Conservation (phyloP, 2,329 filamentous ascomycete genomes). For the Teratosphaeria zuluensis region DNA sequence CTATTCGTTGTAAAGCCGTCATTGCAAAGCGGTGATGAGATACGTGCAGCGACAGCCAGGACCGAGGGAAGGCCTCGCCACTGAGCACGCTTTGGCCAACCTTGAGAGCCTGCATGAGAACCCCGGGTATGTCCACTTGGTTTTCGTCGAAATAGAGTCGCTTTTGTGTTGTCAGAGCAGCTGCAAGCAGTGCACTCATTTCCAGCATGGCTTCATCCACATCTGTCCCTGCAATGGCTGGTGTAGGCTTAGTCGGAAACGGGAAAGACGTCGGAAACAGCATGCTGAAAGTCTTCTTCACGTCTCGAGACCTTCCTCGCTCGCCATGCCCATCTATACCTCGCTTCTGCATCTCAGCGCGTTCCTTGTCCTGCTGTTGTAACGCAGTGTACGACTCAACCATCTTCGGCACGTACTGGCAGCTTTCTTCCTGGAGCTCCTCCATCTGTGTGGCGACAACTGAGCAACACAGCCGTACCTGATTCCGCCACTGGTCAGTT, state of each 20-base stretch:
- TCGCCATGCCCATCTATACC: neutral
- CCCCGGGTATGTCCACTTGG: constrained; percentile 60
- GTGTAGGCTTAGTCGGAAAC: constrained; percentile 64
- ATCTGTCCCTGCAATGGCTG: constrained; percentile 29
- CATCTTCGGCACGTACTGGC: constrained; percentile 82
- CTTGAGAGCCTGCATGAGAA: constrained; percentile 69
- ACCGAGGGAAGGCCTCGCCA: constrained; percentile 78
- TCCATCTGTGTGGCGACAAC: constrained; percentile 78
- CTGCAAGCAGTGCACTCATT: constrained; percentile 76
- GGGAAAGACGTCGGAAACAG: constrained; percentile 86
- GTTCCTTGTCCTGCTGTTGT: constrained; percentile 45
- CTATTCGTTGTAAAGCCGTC: constrained; percentile 72
- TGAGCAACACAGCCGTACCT: constrained; percentile 87
- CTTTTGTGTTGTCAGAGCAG: constrained; percentile 29
- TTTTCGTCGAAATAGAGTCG: constrained; percentile 23
- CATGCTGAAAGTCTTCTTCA: constrained; percentile 60
- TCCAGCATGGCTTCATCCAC: constrained; percentile 78
- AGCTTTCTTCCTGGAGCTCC: constrained; percentile 68
- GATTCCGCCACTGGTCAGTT: constrained; percentile 80
- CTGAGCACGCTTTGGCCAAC: constrained; percentile 83
- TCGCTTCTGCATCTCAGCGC: neutral
- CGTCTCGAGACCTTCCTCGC: constrained; percentile 31
- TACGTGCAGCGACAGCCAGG: constrained; percentile 88
- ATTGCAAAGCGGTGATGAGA: constrained; percentile 55
- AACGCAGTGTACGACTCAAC: constrained; percentile 81